Evolutionary conservation across 768 basidiomycete genomes (phyloP), one percentile per base, ranked within the genome.

Genomic region (Trametes sanguinea): DNA sequence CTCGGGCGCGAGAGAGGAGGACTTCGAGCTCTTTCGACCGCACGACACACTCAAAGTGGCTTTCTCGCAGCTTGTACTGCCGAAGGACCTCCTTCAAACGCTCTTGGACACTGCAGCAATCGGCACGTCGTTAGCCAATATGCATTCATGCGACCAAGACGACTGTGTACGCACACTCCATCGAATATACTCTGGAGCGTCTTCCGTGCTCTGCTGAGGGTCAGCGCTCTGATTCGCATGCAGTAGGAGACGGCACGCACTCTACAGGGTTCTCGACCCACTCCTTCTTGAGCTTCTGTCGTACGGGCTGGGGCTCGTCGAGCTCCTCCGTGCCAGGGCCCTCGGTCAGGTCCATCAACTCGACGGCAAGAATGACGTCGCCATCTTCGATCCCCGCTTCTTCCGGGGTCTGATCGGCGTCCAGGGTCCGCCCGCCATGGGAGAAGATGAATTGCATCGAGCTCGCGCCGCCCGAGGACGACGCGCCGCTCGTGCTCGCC

Each of bases 11-110:
- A 51, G 93, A 92, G 14, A 95, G 80, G 17, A 95, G 76, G 14
- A 95, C 90, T 71, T 95, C 93, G 27, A 95, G 82, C 74, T 95
- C 93, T 75, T 95, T 95, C 45, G 93, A 94, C 44, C 93, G 89
- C 58, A 95, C 88, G 32, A 95, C 89, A 65, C 91, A 93, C 76
- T 94, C 93, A 68, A 94, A 95, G 78, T 95, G 93, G 71, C 86
- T 87, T 77, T 95, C 93, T 62, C 93, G 88, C 58, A 94, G 85
- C 70, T 95, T 89, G 71, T 95, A 95, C 71, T 94, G 92, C 29
- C 87, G 85, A 46, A 95, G 83, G 39, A 95, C 84, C 67, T 93
- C 90, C 71, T 93, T 94, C 74, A 95, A 80, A 51, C 93, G 86
- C 75, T 92, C 90, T 37, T 90, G 89, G 45, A 92, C 87, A 61